phyloP scores from a whole-genome alignment of 108 stramenopile genomes.

The Cyclotella cryptica region DNA sequence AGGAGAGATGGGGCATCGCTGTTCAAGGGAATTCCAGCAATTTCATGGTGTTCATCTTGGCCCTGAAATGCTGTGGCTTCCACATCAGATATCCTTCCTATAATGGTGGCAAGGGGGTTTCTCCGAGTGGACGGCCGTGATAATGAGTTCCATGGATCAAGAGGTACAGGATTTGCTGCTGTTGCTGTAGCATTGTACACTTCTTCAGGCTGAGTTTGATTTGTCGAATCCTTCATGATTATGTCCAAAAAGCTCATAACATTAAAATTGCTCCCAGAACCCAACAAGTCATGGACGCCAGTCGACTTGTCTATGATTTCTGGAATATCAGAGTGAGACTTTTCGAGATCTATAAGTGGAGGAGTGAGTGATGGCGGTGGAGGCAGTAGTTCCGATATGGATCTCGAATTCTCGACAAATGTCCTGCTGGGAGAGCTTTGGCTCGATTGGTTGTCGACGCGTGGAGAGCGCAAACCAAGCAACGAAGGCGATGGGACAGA shows the following conservation, averaged over 20 bases:
- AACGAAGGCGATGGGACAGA: conserved; percentile 6
- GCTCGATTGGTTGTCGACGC: not conserved
- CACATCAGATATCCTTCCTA: conserved; percentile 28
- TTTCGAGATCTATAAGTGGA: conserved; percentile 17
- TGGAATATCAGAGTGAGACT: conserved; percentile 2
- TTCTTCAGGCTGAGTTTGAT: not conserved
- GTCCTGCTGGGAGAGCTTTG: not conserved
- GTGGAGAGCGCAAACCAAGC: not conserved
- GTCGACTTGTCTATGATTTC: conserved; percentile 14
- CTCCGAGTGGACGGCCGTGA: not conserved
- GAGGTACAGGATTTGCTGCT: conserved; percentile 32
- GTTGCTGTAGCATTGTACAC: not conserved
- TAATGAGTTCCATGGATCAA: conserved; percentile 53
- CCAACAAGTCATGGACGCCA: conserved; percentile 40
- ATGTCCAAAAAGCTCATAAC: conserved; percentile 45
- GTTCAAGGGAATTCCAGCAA: conserved; percentile 49
- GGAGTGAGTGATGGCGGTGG: conserved; percentile 26
- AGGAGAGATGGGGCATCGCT: conserved; percentile 35
- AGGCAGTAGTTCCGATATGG: conserved; percentile 2
- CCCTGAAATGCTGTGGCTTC: conserved; percentile 25
- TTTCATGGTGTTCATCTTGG: conserved; percentile 29
- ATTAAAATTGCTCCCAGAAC: conserved; percentile 41
- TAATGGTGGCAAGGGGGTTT: conserved; percentile 37
- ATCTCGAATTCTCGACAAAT: conserved; percentile 10
- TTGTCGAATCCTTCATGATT: conserved; percentile 43